Conservation (phyloP, 768 basidiomycete genomes). For the Suillus americanus region DNA sequence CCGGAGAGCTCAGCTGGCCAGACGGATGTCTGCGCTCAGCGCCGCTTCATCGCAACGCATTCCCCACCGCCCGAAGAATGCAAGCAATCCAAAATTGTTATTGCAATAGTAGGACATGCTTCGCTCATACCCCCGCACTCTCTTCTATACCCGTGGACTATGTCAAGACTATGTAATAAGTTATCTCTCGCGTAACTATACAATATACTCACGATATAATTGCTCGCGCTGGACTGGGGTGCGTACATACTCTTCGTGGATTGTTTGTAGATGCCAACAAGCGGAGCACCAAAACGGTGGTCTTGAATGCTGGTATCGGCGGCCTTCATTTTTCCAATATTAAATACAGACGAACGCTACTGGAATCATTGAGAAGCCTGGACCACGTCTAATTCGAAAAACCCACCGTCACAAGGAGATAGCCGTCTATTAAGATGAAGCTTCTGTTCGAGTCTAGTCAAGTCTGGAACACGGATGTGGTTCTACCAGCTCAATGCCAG, state of each 20-base stretch:
- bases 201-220: conserved; percentile 2
- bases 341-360: not conserved
- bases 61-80: conserved; percentile 28
- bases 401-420: not conserved
- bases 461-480: not conserved
- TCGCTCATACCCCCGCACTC: not conserved
- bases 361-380: not conserved
- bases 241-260: not conserved
- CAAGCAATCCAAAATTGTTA: conserved; percentile 13
- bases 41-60: conserved; percentile 35
- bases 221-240: not conserved
- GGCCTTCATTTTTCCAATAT: not conserved
- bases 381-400: not conserved
- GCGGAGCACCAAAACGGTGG: not conserved
- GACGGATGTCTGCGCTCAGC: conserved; percentile 30
- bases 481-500: not conserved
- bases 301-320: not conserved
- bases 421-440: not conserved
- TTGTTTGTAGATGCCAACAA: not conserved
- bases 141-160: conserved; percentile 1
- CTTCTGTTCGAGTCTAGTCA: not conserved
- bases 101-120: conserved; percentile 6
- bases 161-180: not conserved
- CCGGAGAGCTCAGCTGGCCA: conserved; percentile 51
- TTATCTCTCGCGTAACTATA: not conserved